Evolutionary conservation across 2,329 filamentous ascomycete genomes (phyloP), one percentile per base, ranked within the genome.

Genomic region (Grosmannia huntii): DNA sequence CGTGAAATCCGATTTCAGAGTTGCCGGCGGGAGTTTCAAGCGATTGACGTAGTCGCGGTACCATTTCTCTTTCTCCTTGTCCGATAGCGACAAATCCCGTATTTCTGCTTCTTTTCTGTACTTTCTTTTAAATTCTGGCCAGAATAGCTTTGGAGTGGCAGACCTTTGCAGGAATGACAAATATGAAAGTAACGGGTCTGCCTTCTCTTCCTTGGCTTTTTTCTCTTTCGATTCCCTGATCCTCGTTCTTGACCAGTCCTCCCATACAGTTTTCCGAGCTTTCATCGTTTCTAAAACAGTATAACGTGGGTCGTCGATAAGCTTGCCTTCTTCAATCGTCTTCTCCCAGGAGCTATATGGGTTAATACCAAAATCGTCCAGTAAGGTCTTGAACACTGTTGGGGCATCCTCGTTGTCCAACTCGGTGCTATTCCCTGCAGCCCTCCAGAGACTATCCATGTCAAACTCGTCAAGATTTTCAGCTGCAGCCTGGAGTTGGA

Each of bases 121-220:
- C 68, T 96, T 99, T 38, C 94, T 80, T 66, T 89, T 90, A 72
- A 99, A 99, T 69, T 99, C 94, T 0, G 89, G 86, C 94, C 94
- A 99, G 76, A 95, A 99, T 1, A 99, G 78, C 72, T 96, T 97
- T 0, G 89, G 86, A 0, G 86, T 94, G 0, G 91, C 92, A 64
- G 90, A 82, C 54, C 86, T 82, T 62, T 92, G 84, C 33, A 99
- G 75, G 62, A 99, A 87, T 0, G 81, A 80, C 60, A 97, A 74
- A 69, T 95, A 99, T 0, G 86, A 83, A 63, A 96, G 86, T 53
- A 81, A 78, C 1, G 94, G 92, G 66, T 97, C 90, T 62, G 83
- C 82, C 73, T 89, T 92, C 70, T 87, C 86, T 67, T 90, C 82
- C 61, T 80, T 84, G 27, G 85, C 86, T 59, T 88, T 85, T 66